A percentile compares a stretch with the other conserved stretches of the same genome.
Evolutionary conservation across 2,329 filamentous ascomycete genomes (phyloP).

Genomic region (Thyridium curvatum): DNA sequence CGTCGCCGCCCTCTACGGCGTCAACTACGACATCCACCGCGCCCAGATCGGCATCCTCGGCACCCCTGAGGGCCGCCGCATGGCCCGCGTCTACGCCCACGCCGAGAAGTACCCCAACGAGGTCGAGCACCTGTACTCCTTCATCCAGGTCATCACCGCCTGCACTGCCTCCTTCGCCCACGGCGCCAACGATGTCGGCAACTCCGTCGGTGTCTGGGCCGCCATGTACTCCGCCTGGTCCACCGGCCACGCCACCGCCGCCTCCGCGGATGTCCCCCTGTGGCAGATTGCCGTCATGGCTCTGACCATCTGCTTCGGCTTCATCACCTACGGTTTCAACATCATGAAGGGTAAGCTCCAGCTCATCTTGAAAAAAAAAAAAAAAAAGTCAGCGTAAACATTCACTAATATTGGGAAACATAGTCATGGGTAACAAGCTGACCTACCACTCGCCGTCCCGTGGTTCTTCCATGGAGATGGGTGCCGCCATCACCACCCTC

Average conservation of each 20-base stretch:
- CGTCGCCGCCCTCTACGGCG: conserved; percentile 61
- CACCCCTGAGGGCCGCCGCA: conserved; percentile 67
- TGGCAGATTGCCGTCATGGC: conserved; percentile 73
- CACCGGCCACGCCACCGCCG: conserved; percentile 51
- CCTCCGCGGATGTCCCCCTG: conserved; percentile 61
- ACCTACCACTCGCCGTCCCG: conserved; percentile 58
- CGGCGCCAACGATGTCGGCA: conserved; percentile 72
- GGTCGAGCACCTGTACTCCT: conserved; percentile 64
- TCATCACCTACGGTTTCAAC: conserved; percentile 74
- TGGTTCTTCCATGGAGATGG: conserved; percentile 71
- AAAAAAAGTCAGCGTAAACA: no score
- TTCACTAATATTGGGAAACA: conserved; percentile 9
- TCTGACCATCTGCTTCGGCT: conserved; percentile 56
- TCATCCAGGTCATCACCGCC: conserved; percentile 60
- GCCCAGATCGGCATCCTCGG: conserved; percentile 65
- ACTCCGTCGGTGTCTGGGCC: conserved; percentile 64
- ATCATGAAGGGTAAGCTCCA: conserved; percentile 65
- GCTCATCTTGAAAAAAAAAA: no score
- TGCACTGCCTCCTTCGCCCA: conserved; percentile 70
- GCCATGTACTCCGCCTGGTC: conserved; percentile 63
- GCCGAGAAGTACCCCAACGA: conserved; percentile 64
- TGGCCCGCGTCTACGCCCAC: conserved; percentile 59
- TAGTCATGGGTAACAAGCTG: conserved; percentile 76
- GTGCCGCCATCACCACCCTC: conserved; percentile 69
- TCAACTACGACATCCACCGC: conserved; percentile 77